Base-by-base conservation (phyloP, 148 eudicot genomes). In the Fallopia convolvulus region DNA sequence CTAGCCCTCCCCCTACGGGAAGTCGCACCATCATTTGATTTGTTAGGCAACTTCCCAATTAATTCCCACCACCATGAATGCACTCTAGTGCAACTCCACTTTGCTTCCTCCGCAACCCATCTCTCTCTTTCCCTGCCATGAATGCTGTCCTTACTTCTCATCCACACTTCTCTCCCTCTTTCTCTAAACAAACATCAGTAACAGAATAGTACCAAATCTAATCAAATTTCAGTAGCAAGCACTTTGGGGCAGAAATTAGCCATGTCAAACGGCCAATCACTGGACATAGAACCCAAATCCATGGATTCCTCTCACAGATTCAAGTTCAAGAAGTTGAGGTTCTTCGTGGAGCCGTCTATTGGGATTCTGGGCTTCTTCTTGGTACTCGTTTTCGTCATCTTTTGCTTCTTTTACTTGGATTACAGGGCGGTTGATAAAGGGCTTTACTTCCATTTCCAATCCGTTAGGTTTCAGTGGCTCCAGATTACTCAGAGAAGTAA, bases 401-500 rank as follows among this genome's bases (percentile, higher is more conserved):
- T 80, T 6, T 70, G 86, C 63, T 94, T 90, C 84, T 87, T 89
- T 77, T 90, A 85, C 81, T 83, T 93, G 76, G 94, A 94, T 80
- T 90, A 90, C 61, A 87, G 79, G 79, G 84, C 79, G 47, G 83
- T 83, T 70, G 77, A 63, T 2, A 87, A 78, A 75, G 85, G 92
- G 44, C 74, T 88, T 65, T 70, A 77, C 14, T 60, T 90, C 49
- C 81, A 82, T 0, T 83, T 85, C 53, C 78, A 77, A 63, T 81
- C 86, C 3, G 81, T 86, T 73, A 75, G 81, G 70, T 77, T 90
- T 77, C 47, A 81, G 70, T 82, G 91, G 92, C 10, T 86, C 66
- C 85, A 82, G 39, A 73, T 84, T 50, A 33, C 77, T 30, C 15
- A 73, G 23, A 39, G 14, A 36, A 68, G 0, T 9, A 68, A 68